A percentile compares a stretch with the other conserved stretches of the same genome.
These are phyloP conservation scores for Dendrobium officinale DNA, from an alignment of 106 monocot species.

Conservation along the genomic window DNA sequence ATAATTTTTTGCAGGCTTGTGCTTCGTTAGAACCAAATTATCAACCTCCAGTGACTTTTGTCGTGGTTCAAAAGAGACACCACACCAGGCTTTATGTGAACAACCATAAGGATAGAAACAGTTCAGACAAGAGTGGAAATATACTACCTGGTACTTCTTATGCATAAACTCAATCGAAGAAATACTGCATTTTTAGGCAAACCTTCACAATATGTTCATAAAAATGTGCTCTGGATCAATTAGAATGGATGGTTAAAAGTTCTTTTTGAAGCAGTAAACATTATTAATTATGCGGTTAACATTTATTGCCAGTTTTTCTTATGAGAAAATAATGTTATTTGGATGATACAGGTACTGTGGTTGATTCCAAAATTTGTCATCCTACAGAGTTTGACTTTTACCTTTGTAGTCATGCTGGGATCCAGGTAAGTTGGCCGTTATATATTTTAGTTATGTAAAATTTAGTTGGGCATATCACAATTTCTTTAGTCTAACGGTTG, in stretches of 20 bases:
- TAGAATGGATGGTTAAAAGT: background rate
- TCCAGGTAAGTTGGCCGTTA: conserved; percentile 38
- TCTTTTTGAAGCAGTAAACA: background rate
- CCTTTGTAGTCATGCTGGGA: conserved; percentile 89
- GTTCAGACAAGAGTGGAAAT: conserved; percentile 80
- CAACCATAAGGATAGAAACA: conserved; percentile 75
- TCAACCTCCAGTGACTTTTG: conserved; percentile 87
- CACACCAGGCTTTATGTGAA: conserved; percentile 76
- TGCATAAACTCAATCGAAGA: background rate
- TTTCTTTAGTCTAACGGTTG: too few species aligned
- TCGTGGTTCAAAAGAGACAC: conserved; percentile 84
- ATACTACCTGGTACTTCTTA: conserved; percentile 62
- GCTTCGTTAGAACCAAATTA: conserved; percentile 82
- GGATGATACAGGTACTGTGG: conserved; percentile 61
- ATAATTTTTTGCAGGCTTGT: conserved; percentile 51
- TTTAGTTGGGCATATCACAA: background rate
- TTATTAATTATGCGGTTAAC: background rate
- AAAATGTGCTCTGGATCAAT: background rate
- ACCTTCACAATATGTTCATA: background rate
- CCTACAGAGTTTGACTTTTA: conserved; percentile 90
- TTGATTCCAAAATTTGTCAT: conserved; percentile 87
- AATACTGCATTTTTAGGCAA: background rate
- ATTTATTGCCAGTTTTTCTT: background rate
- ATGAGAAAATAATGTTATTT: background rate
- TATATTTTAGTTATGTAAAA: background rate